Percentiles rank a stretch among this genome's conserved stretches.
Evolutionary conservation across 129 eudicot species (phyloP).

Genomic region (Artemisia tridentata): DNA sequence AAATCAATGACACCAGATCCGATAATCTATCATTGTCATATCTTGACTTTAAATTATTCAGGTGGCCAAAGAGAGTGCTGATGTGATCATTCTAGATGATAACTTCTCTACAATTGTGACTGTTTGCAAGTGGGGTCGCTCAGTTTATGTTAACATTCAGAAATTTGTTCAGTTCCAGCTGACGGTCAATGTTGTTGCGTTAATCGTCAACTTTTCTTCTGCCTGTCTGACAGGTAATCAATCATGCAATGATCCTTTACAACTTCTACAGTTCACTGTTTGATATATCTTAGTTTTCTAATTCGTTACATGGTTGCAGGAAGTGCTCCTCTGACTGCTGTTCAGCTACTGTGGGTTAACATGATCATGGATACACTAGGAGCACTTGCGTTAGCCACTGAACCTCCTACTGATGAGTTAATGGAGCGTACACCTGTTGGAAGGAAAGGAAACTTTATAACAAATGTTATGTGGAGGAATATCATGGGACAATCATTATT

Average conservation of each 20-base stretch:
- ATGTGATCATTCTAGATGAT: conserved; percentile 87
- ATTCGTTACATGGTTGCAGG: conserved; percentile 41
- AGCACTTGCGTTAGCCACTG: conserved; percentile 96
- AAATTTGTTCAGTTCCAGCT: conserved; percentile 96
- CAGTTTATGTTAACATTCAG: conserved; percentile 92
- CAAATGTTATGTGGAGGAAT: conserved; percentile 97
- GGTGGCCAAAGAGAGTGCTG: conserved; percentile 99
- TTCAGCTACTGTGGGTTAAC: conserved; percentile 96
- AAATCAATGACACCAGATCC: neutral
- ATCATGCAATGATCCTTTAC: neutral
- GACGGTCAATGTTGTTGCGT: conserved; percentile 87
- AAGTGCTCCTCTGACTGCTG: conserved; percentile 88
- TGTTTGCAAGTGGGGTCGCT: conserved; percentile 97
- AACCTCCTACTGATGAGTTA: conserved; percentile 88
- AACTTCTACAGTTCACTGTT: neutral
- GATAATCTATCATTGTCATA: neutral
- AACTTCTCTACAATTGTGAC: conserved; percentile 94
- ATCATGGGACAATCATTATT: conserved; percentile 79
- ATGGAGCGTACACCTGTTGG: conserved; percentile 90
- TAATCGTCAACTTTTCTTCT: conserved; percentile 87
- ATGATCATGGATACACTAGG: conserved; percentile 99
- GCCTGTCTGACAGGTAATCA: conserved; percentile 85
- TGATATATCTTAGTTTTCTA: neutral
- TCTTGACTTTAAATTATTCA: conserved; percentile 22
- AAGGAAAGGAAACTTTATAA: conserved; percentile 85